phyloP scores from a whole-genome alignment of 805 yeast genomes.

The Kazachstania kunashirensis region DNA sequence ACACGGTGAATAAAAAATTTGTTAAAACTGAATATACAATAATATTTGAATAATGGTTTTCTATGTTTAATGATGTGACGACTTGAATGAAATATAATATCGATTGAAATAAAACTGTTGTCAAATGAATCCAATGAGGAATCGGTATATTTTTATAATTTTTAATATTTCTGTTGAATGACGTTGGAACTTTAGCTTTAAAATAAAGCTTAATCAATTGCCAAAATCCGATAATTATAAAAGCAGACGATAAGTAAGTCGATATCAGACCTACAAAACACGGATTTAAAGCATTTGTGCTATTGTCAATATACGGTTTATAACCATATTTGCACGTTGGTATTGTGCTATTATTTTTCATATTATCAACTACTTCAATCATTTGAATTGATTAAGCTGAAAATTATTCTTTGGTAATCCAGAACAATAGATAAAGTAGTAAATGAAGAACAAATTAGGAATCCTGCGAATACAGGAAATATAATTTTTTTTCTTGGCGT shows the following conservation, averaged over 20 bases:
- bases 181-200: slow-evolving; percentile 16
- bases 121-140: slow-evolving; percentile 15
- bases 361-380: no score
- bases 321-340: slow-evolving; percentile 14
- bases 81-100: slow-evolving; percentile 10
- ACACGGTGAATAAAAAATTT: slow-evolving; percentile 14
- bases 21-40: slow-evolving; percentile 7
- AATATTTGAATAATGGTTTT: slow-evolving; percentile 7
- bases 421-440: no score
- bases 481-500: no score
- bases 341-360: not conserved
- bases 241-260: slow-evolving; percentile 9
- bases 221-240: slow-evolving; percentile 15
- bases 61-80: slow-evolving; percentile 3
- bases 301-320: slow-evolving; percentile 28
- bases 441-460: no score
- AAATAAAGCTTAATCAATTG: slow-evolving; percentile 14
- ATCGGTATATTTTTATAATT: slow-evolving; percentile 9
- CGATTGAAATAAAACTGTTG: slow-evolving; percentile 16
- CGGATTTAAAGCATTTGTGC: slow-evolving; percentile 30
- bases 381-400: no score
- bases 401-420: no score
- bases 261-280: slow-evolving; percentile 24
- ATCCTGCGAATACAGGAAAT: no score
- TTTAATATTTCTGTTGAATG: slow-evolving; percentile 6